Evolutionary conservation across 73 alveolate species (phyloP), one percentile per base, ranked within the genome.

Genomic region (Blepharisma stoltei): DNA sequence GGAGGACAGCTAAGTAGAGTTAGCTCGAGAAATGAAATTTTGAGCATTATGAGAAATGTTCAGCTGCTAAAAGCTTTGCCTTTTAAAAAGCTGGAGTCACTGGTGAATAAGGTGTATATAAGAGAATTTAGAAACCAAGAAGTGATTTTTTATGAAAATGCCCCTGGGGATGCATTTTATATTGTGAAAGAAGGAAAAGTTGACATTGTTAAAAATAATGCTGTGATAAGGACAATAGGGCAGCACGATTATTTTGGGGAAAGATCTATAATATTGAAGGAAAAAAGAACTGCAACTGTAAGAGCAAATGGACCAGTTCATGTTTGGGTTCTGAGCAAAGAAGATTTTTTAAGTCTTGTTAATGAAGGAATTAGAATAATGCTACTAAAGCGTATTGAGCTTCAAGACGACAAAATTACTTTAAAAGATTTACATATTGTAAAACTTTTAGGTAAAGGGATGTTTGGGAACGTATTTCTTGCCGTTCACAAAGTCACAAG

Each of bases 401-500:
- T 71, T 8, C 71, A 71, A 48, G 81, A 71, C 7, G 70, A 25
- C n/a, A 47, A 23, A 25, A 43, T 71, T n/a, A 20, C 50, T 60
- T 65, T 82, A 55, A 80, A 82, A 41, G 54, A 79, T 48, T 48
- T 82, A 60, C 49, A 48, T 14, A 76, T 73, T 21, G 53, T 71
- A 11, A 53, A 48, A n/a, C 37, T 50, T 68, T 78, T 82, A 82
- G 90, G 90, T 11, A 21, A 69, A 78, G 90, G 90, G 2, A 54
- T 55, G 47, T 82, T 78, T 82, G 90, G 90, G 21, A 79, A 78
- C 27, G 90, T 82, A 6, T 82, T 66, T 78, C 27, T 82, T 45
- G 90, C 77, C 14, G 43, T 41, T n/a, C 71, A 82, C 60, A 77
- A 77, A 78, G 55, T 18, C 6, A 81, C 75, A 55, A 82, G 77